These are phyloP conservation scores for Zygoascus flipseniorum DNA, from an alignment of 805 yeast genomes.

Conservation along the genomic window DNA sequence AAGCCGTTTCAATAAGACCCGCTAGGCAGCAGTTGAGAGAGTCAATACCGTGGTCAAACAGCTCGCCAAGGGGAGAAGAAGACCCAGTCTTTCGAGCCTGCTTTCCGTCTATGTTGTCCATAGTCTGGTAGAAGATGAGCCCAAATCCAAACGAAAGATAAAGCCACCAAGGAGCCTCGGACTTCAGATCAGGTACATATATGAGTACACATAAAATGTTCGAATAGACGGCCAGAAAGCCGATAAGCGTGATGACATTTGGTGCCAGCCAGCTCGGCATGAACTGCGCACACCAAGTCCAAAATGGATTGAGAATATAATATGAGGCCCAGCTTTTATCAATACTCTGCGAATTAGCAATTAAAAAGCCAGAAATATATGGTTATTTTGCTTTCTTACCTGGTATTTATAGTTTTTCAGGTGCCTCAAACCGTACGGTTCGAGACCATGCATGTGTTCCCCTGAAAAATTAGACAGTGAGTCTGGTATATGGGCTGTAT, in stretches of 20 bases:
- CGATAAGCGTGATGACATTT: conserved; percentile 77
- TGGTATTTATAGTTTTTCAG: background rate
- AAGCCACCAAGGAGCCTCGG: conserved; percentile 63
- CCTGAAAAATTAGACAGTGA: background rate
- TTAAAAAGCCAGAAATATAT: background rate
- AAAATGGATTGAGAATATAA: conserved; percentile 73
- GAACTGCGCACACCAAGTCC: conserved; percentile 68
- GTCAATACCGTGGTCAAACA: conserved; percentile 85
- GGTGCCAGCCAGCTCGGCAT: conserved; percentile 95
- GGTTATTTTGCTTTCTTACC: background rate
- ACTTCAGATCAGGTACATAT: conserved; percentile 60
- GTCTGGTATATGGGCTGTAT: background rate
- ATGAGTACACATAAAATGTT: conserved; percentile 57
- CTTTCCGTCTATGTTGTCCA: conserved; percentile 95
- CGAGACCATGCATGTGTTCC: conserved; percentile 1
- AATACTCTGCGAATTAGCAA: conserved; percentile 33
- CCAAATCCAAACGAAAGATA: conserved; percentile 74
- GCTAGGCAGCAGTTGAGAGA: conserved; percentile 75
- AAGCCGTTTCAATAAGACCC: conserved; percentile 62
- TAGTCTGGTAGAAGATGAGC: conserved; percentile 84
- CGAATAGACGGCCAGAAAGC: conserved; percentile 58
- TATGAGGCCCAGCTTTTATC: conserved; percentile 77
- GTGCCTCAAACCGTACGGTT: background rate
- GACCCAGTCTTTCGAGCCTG: conserved; percentile 94
- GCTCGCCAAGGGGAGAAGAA: conserved; percentile 89